Evolutionary conservation across 164 flowering plant genomes (phyloP), one percentile per base, ranked within the genome.

Genomic region (Nymphaea colorata): DNA sequence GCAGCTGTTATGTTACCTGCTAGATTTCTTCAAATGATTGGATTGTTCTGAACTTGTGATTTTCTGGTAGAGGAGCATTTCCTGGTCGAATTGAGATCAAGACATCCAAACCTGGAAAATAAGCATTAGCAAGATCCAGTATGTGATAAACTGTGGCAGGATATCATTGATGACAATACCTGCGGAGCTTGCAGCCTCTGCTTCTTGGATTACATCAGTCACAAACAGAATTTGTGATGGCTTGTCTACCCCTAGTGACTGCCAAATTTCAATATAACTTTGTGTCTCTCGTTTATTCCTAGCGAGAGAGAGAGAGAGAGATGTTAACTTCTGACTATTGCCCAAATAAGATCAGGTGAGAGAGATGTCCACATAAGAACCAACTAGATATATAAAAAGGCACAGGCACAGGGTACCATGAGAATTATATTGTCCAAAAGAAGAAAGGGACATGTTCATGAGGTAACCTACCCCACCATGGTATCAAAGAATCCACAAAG

Each of bases 181-280:
- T 81, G 99, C 98, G 53, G 82, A 86, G 66, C 85, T 88, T 68
- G 98, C 99, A 71, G 96, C 99, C 60, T 76, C 74, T 55, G 96
- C 97, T 88, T 95, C 98, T 81, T 87, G 93, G 72, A 68, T 80
- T 45, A 91, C 86, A 75, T 95, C 99, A 3, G 99, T 95, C 17
- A 91, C 71, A 75, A 95, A 95, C 61, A 92, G 66, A 69, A 95
- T 81, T 44, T 92, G 85, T 4, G 96, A 81, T 8, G 97, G 96
- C 73, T 76, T 77, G 76, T 95, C 87, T 43, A 90, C 99, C 57
- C 98, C 97, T 6, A 94, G 41, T 4, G 95, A 90, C 69, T 85
- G 84, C 0, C 82, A 57, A 18, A 91, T 94, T 73, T 90, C 93
- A 7, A 80, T 64, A 70, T 94, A 94, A 75, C 98, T 87, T 6